A percentile compares a stretch with the other conserved stretches of the same genome.
Conservation (phyloP, 202 grass and related monocot genomes). For the Panicum virgatum region DNA sequence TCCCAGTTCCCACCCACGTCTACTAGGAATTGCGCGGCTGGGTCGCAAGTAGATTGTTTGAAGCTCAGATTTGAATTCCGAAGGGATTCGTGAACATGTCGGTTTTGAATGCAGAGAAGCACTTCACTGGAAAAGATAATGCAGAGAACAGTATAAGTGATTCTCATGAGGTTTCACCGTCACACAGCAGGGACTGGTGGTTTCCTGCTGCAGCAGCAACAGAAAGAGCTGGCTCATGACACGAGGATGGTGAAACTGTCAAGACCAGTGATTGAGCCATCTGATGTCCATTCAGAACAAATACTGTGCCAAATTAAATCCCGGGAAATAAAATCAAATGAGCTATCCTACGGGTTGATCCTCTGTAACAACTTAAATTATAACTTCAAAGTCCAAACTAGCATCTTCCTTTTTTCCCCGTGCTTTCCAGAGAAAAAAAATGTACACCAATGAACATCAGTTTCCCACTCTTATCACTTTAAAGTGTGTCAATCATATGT, state of each 20-base stretch:
- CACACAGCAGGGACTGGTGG: neutral
- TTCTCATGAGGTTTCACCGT: neutral
- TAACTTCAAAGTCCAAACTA: neutral
- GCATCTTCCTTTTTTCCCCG: neutral
- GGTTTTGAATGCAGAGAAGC: neutral
- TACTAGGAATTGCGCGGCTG: neutral
- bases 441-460: neutral
- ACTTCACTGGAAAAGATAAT: neutral
- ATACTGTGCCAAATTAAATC: neutral
- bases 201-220: neutral
- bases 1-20: neutral
- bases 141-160: neutral
- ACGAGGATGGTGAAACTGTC: neutral
- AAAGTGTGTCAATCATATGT: neutral
- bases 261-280: neutral
- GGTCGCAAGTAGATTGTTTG: neutral
- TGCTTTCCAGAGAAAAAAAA: neutral
- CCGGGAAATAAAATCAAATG: conserved; percentile 1
- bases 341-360: neutral
- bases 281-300: neutral
- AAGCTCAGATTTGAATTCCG: neutral
- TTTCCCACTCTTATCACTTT: neutral
- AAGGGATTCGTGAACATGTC: neutral
- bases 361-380: neutral
- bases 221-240: neutral